A percentile compares a stretch with the other conserved stretches of the same genome.
phyloP scores from a whole-genome alignment of 768 basidiomycete genomes.

The Russula foetens region DNA sequence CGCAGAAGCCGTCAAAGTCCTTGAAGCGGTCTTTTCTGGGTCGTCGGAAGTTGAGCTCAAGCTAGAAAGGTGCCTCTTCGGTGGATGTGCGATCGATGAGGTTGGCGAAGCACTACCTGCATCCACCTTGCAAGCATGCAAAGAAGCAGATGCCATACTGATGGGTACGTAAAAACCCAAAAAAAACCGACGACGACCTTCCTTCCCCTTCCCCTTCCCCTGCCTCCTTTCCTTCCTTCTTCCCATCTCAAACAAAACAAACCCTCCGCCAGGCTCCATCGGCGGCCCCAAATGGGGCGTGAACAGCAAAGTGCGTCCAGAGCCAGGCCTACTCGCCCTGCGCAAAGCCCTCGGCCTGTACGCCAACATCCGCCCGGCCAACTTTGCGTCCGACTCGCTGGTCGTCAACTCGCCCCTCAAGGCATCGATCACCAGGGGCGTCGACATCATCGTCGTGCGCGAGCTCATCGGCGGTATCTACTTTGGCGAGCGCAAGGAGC shows the following conservation, averaged over 20 bases:
- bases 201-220: background rate
- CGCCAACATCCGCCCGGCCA: constrained; percentile 96
- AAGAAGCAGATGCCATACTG: constrained; percentile 90
- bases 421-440: constrained; percentile 70
- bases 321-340: constrained; percentile 79
- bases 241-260: background rate
- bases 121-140: constrained; percentile 79
- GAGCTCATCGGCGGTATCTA: constrained; percentile 96
- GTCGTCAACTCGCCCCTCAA: constrained; percentile 84
- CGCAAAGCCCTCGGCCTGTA: constrained; percentile 93
- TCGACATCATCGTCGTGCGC: constrained; percentile 88
- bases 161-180: constrained; percentile 66
- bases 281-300: constrained; percentile 99
- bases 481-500: constrained; percentile 91
- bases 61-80: constrained; percentile 74
- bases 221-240: background rate
- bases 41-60: constrained; percentile 61
- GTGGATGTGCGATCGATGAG: constrained; percentile 89
- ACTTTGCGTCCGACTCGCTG: constrained; percentile 88
- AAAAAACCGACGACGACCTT: too few relatives aligned
- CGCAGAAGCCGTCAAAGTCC: constrained; percentile 76
- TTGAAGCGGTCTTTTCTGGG: constrained; percentile 59
- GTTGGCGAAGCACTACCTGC: constrained; percentile 79
- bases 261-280: constrained; percentile 72
- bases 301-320: constrained; percentile 79